These are phyloP conservation scores for Sarocladiaceae sp. DNA, from an alignment of 2,329 filamentous ascomycete genomes.

Conservation along the genomic window DNA sequence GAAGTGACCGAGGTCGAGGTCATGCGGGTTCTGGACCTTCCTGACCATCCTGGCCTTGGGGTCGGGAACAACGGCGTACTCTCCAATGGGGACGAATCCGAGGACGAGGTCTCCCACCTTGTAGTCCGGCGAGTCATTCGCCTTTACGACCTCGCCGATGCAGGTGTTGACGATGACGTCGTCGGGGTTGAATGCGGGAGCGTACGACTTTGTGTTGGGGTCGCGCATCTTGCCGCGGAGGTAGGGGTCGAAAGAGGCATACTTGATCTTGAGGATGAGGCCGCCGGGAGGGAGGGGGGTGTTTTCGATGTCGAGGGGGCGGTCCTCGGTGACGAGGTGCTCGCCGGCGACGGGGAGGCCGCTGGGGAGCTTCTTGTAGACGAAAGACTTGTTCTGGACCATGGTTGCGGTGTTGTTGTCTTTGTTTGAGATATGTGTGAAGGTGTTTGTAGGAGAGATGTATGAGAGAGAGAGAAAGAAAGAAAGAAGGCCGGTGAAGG, in stretches of 20 bases:
- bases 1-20: slow-evolving; percentile 61
- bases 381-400: slow-evolving; percentile 59
- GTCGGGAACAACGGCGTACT: slow-evolving; percentile 57
- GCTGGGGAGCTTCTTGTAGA: slow-evolving; percentile 58
- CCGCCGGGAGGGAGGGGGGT: slow-evolving; percentile 44
- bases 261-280: slow-evolving; percentile 65
- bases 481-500: neutral
- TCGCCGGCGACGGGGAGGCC: slow-evolving; percentile 60
- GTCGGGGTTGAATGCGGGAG: slow-evolving; percentile 45
- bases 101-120: slow-evolving; percentile 61
- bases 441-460: neutral
- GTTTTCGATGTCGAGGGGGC: slow-evolving; percentile 51
- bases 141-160: slow-evolving; percentile 66
- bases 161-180: slow-evolving; percentile 58
- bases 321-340: slow-evolving; percentile 55
- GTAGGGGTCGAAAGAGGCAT: slow-evolving; percentile 78
- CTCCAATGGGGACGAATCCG: slow-evolving; percentile 52
- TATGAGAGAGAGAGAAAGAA: neutral
- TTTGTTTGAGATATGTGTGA: neutral
- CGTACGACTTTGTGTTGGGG: slow-evolving; percentile 55
- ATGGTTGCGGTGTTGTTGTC: slow-evolving; percentile 17
- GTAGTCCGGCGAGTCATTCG: slow-evolving; percentile 55
- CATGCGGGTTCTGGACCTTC: slow-evolving; percentile 63
- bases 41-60: slow-evolving; percentile 33
- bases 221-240: slow-evolving; percentile 73